phyloP scores from a whole-genome alignment of 2,329 filamentous ascomycete genomes.

The Hymenoscyphus scutula region DNA sequence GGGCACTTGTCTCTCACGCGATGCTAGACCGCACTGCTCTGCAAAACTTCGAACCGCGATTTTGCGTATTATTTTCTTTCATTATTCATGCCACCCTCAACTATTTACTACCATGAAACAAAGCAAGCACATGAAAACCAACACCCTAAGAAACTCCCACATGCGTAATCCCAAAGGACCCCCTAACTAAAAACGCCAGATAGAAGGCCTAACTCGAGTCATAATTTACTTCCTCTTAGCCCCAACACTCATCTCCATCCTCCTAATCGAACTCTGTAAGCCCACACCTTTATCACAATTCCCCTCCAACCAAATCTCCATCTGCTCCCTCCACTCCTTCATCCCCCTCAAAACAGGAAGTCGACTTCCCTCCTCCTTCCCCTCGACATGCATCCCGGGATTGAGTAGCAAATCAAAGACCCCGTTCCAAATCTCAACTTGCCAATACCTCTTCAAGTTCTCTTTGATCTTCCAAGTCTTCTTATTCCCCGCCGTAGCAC shows the following conservation, averaged over 20 bases:
- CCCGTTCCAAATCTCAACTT: conserved; percentile 83
- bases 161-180: not conserved
- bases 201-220: not conserved
- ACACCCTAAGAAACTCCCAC: not conserved
- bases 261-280: conserved; percentile 67
- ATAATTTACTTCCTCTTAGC: conserved; percentile 25
- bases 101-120: not conserved
- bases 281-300: conserved; percentile 80
- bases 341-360: conserved; percentile 75
- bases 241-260: conserved; percentile 47
- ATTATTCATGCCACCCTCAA: not conserved
- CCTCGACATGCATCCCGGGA: conserved; percentile 63
- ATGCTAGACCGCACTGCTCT: too few species aligned
- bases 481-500: conserved; percentile 46
- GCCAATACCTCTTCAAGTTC: conserved; percentile 91
- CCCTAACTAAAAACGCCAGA: not conserved
- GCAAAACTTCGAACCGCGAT: not conserved
- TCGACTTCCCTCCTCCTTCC: conserved; percentile 57
- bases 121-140: not conserved
- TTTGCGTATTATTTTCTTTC: not conserved
- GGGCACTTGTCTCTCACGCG: too few species aligned
- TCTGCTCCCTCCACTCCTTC: conserved; percentile 65
- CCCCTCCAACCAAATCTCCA: conserved; percentile 78
- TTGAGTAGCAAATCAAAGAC: conserved; percentile 87
- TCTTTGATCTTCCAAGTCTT: conserved; percentile 80